A percentile compares a stretch with the other conserved stretches of the same genome.
phyloP scores from a whole-genome alignment of 2,329 filamentous ascomycete species.

The Trichoderma sp. region DNA sequence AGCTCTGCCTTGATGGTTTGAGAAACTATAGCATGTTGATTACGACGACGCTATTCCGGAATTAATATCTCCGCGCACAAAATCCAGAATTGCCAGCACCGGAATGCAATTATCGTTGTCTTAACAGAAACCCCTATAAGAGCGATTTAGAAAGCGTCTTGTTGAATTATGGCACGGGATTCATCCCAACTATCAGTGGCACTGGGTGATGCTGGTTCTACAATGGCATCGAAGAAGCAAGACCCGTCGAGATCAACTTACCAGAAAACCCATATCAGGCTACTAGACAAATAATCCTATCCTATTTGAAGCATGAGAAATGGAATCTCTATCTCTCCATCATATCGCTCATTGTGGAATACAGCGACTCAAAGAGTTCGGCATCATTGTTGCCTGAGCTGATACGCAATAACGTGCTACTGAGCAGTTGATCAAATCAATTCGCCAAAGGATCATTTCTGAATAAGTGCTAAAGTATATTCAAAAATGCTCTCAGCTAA shows the following conservation, averaged over 20 bases:
- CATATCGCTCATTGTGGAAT: too few species aligned
- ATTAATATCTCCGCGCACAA: background rate
- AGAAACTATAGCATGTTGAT: background rate
- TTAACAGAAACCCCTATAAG: background rate
- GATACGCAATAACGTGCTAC: background rate
- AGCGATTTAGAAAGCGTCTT: background rate
- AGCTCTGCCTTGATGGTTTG: background rate
- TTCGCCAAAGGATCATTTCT: background rate
- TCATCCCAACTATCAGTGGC: background rate
- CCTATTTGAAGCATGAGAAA: too few species aligned
- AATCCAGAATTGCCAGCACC: background rate
- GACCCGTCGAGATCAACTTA: background rate
- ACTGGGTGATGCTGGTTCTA: background rate
- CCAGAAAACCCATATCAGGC: background rate
- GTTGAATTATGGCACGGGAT: background rate
- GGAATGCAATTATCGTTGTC: background rate
- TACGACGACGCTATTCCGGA: background rate
- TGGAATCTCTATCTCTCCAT: too few species aligned
- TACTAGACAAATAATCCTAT: too few species aligned
- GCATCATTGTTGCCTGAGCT: too few species aligned
- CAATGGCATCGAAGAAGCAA: background rate
- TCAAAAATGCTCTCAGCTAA: background rate
- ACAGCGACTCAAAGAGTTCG: too few species aligned
- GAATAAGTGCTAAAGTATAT: background rate
- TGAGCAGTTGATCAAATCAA: background rate